phyloP scores from a whole-genome alignment of 1,284 basidiomycete genomes.

The Somion occarium region DNA sequence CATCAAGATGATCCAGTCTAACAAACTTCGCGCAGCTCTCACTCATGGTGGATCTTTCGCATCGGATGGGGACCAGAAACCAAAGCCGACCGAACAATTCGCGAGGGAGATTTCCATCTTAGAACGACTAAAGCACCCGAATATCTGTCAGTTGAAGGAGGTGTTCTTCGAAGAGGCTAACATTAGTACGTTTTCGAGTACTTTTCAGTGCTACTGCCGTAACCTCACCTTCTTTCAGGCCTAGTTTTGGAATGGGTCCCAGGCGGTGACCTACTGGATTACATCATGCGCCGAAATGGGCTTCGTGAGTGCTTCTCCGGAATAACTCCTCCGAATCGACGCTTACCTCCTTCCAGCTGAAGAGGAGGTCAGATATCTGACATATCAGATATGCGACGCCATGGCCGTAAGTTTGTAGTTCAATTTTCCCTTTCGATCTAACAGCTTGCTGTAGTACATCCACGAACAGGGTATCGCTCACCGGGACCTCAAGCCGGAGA shows the following conservation, averaged over 20 bases:
- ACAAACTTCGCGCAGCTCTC: conserved; percentile 28
- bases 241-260: conserved; percentile 77
- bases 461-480: conserved; percentile 76
- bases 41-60: conserved; percentile 15
- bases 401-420: conserved; percentile 46
- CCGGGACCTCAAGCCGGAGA: conserved; percentile 92
- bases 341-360: conserved; percentile 47
- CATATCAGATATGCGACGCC: conserved; percentile 72
- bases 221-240: conserved; percentile 35
- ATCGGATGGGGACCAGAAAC: conserved; percentile 27
- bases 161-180: conserved; percentile 61
- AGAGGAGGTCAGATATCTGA: conserved; percentile 51
- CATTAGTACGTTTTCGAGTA: conserved; percentile 53
- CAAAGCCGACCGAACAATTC: conserved; percentile 35
- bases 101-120: conserved; percentile 80
- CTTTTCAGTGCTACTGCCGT: not conserved
- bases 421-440: conserved; percentile 10
- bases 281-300: conserved; percentile 57
- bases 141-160: conserved; percentile 80
- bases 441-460: conserved; percentile 68
- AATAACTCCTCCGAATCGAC: too few relatives aligned
- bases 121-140: conserved; percentile 68
- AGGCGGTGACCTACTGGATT: conserved; percentile 87
- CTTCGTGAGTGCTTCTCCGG: conserved; percentile 47
- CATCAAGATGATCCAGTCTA: conserved; percentile 69